Conservation (phyloP, 176 grass and related monocot genomes). For the Bromus sterilis region DNA sequence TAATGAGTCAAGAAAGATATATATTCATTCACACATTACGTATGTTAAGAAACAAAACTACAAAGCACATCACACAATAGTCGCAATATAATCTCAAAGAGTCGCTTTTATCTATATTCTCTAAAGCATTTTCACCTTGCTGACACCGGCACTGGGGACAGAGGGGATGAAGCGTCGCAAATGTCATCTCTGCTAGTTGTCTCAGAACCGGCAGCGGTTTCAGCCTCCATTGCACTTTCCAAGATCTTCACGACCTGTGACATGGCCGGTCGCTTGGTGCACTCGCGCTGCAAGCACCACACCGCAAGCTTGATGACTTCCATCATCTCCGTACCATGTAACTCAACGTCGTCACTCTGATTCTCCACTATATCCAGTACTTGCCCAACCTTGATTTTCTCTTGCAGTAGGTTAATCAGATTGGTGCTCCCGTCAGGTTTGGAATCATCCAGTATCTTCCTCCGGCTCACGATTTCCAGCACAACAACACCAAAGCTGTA, state of each 20-base stretch:
- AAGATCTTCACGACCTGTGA: slow-evolving; percentile 74
- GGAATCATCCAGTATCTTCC: slow-evolving; percentile 51
- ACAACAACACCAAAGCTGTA: slow-evolving; percentile 79
- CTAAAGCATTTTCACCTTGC: slow-evolving; percentile 18
- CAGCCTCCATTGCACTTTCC: slow-evolving; percentile 51
- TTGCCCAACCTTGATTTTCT: slow-evolving; percentile 51
- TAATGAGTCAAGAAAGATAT: background rate
- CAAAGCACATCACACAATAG: background rate
- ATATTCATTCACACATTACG: slow-evolving; percentile 4
- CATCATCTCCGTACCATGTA: slow-evolving; percentile 33
- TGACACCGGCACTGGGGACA: slow-evolving; percentile 26
- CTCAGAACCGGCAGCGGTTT: slow-evolving; percentile 34
- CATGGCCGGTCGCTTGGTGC: slow-evolving; percentile 52
- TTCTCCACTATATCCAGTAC: slow-evolving; percentile 46
- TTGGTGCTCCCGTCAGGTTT: slow-evolving; percentile 47
- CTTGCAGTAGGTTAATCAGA: slow-evolving; percentile 60
- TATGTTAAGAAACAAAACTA: slow-evolving; percentile 13
- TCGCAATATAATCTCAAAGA: background rate
- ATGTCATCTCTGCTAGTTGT: slow-evolving; percentile 29
- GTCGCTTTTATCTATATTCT: background rate
- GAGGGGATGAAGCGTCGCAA: slow-evolving; percentile 34
- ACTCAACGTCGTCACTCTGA: slow-evolving; percentile 39
- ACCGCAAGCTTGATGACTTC: slow-evolving; percentile 66
- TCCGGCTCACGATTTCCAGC: slow-evolving; percentile 49
- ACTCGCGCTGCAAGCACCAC: slow-evolving; percentile 70